Percentiles rank a stretch among this genome's conserved stretches.
Conservation (phyloP, 139 green algal species). For the Chlorella ohadii region DNA sequence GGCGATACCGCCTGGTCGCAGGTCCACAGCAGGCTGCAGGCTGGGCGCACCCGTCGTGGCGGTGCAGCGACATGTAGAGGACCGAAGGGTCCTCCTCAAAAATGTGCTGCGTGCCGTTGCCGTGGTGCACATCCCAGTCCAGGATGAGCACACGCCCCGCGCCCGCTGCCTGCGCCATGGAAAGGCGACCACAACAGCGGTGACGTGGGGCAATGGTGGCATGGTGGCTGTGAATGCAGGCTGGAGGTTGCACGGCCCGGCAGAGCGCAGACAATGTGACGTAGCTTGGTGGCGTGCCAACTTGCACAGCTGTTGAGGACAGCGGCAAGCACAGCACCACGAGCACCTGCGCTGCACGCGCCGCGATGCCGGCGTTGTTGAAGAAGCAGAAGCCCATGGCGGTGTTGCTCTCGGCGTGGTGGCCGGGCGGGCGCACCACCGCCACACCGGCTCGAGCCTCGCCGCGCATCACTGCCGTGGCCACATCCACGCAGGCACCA, state of each 20-base stretch:
- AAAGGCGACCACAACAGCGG: no score
- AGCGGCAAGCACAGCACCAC: not conserved
- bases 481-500: slow-evolving; percentile 69
- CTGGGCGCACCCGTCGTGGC: slow-evolving; percentile 31
- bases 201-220: no score
- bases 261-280: no score
- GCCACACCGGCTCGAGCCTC: slow-evolving; percentile 34
- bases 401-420: slow-evolving; percentile 77
- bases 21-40: no score
- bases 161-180: slow-evolving; percentile 25
- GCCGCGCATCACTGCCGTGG: slow-evolving; percentile 48
- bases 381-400: slow-evolving; percentile 95
- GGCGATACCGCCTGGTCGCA: no score
- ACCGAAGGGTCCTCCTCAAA: slow-evolving; percentile 75
- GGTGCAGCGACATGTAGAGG: slow-evolving; percentile 74
- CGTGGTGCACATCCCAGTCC: slow-evolving; percentile 69
- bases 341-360: slow-evolving; percentile 58
- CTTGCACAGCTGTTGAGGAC: not conserved
- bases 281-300: no score
- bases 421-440: slow-evolving; percentile 80
- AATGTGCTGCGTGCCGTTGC: slow-evolving; percentile 75
- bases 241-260: no score
- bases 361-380: slow-evolving; percentile 82
- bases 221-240: no score
- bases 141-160: slow-evolving; percentile 48